Base-by-base conservation (phyloP, 306 rosid genomes). In the Fragaria iinumae region DNA sequence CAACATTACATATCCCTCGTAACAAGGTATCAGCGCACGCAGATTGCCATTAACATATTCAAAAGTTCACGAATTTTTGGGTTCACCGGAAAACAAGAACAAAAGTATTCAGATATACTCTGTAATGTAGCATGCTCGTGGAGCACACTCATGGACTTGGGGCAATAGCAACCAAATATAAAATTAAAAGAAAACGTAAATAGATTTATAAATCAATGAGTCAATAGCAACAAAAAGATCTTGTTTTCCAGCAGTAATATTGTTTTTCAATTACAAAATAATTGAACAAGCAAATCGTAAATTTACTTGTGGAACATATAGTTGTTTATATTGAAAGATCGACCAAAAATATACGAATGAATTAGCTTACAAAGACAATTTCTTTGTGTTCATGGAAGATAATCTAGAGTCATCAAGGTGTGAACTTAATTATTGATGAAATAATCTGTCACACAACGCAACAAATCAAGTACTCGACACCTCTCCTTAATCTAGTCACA, bases 1-100 rank as follows among this genome's bases (percentile, higher is more conserved):
- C 79, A 71, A 45, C 80, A 29, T 29, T 29, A 32, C 34, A 77
- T 25, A 60, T 80, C 75, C 86, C 86, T 63, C 76, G 20, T 80
- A 82, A 77, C 84, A 62, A 50, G 85, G 85, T 76, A 71, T 50
- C 80, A 38, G 67, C 32, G 32, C 4, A 32, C 34, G 34, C 4
- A 32, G 36, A 23, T 65, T 79, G 75, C 80, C 90, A 80, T 76
- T 73, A 78, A 78, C 25, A 72, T 45, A 78, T 67, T 71, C 82
- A 68, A 59, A 82, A 62, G 38, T 44, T 12, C 3, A 8, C 50
- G 76, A 72, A 73, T 67, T 73, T 52, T 82, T 6, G 76, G 79
- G 50, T 65, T 73, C 76, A 52, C 23, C 17, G 11, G 38, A 14
- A 64, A 25, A 44, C 23, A 17, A 8, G 27, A 52, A 20, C 20